Evolutionary conservation across 148 eudicot species (phyloP).

Genomic region (Limonium bicolor): DNA sequence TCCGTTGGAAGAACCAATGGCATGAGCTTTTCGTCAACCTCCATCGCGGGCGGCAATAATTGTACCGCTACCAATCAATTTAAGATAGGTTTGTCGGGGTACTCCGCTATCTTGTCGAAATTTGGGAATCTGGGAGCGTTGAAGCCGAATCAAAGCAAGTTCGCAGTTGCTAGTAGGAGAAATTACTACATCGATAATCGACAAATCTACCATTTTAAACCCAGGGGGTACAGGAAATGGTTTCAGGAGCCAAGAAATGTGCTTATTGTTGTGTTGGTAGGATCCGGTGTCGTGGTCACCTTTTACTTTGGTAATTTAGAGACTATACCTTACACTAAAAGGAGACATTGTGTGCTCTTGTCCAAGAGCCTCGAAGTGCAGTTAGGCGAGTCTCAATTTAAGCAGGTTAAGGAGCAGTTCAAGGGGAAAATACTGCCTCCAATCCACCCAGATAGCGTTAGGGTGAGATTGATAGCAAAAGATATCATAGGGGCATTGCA

Average conservation of each 20-base stretch:
- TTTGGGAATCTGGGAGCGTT: constrained; percentile 6
- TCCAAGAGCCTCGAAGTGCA: not conserved
- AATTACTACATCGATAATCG: constrained; percentile 52
- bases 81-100: constrained; percentile 10
- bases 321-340: constrained; percentile 13
- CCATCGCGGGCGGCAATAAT: constrained; percentile 1
- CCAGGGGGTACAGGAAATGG: constrained; percentile 43
- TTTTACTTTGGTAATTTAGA: constrained; percentile 8
- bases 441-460: constrained; percentile 64
- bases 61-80: constrained; percentile 5
- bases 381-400: not conserved
- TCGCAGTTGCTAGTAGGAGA: constrained; percentile 19
- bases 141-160: not conserved
- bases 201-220: constrained; percentile 48
- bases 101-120: constrained; percentile 26
- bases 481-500: constrained; percentile 60
- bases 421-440: constrained; percentile 70
- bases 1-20: too few relatives aligned
- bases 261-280: constrained; percentile 24
- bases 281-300: constrained; percentile 3
- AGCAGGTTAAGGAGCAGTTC: constrained; percentile 11
- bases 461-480: constrained; percentile 50
- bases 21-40: too few relatives aligned
- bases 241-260: constrained; percentile 46
- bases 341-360: constrained; percentile 8